Base-by-base conservation (phyloP, 2,329 filamentous ascomycete species). In the Curvularia eragrostidis region DNA sequence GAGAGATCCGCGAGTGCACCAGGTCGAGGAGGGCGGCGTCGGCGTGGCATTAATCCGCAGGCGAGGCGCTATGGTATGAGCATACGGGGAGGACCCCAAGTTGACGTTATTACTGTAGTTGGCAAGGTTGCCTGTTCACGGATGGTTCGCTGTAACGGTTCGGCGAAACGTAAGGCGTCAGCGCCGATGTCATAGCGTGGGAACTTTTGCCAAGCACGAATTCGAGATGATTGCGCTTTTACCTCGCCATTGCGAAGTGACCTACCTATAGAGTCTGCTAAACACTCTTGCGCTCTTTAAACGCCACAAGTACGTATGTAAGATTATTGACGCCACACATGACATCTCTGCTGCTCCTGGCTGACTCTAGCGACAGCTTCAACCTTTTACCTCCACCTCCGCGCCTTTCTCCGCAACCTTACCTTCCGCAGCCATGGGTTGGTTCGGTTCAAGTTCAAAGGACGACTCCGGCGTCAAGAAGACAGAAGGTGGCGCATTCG, bases 1-100 rank as follows among this genome's bases (percentile, higher is more conserved):
- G 87, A 84, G 51, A 90, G 85, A 71, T 90, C 87, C 51, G 84
- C 84, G 65, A 89, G 83, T 57, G 87, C 85, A 75, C 88, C 87
- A 50, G 87, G 84, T 68, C 86, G 84, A 64, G 86, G 86, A 62
- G 85, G 86, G 54, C 85, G 84, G 66, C 87, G 85, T 67, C 84
- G 82, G 59, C 82, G 82, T 64, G 82, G 77, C 83, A 85, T 85
- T 66, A 75, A 58, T 62, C 53, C 49, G 59, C 61, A 34, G 32
- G 41, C 49, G 47, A 61, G 59, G 60, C 56, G 65, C 59, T 66
- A 67, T 62, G 39, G 62, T 38, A 47, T 48, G 53, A 52, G 55
- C 61, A 65, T 70, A 52, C 49, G 63, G 61, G 48, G 48, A 52
- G 56, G 48, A 50, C 48, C 42, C 19, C 36, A 54, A 42, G 39